Evolutionary conservation across 768 basidiomycete genomes (phyloP).

Genomic region (Amanita muscaria): DNA sequence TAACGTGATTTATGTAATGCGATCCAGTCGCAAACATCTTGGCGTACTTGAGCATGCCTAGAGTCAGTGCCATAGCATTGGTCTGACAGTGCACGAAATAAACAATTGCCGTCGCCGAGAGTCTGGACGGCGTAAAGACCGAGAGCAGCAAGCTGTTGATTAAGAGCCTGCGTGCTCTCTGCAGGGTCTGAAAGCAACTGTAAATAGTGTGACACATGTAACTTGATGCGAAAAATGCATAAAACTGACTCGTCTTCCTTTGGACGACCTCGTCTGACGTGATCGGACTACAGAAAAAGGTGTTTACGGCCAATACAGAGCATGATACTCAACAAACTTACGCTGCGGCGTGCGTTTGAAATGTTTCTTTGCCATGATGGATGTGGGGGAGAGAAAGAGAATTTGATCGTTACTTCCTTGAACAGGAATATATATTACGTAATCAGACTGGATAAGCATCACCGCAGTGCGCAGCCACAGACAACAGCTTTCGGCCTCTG

Average conservation of each 20-base stretch:
- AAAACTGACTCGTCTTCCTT: slow-evolving; percentile 23
- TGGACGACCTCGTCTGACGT: slow-evolving; percentile 30
- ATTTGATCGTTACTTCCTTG: slow-evolving; percentile 1
- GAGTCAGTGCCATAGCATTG: slow-evolving; percentile 74
- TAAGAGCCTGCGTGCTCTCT: slow-evolving; percentile 57
- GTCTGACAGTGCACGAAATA: slow-evolving; percentile 86
- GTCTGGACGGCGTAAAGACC: slow-evolving; percentile 86
- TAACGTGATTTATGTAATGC: slow-evolving; percentile 60
- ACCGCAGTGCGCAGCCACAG: slow-evolving; percentile 1
- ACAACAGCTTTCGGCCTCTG: neutral
- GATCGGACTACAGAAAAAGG: slow-evolving; percentile 23
- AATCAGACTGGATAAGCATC: no score
- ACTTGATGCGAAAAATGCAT: slow-evolving; percentile 5
- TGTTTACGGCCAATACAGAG: neutral
- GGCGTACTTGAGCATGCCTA: slow-evolving; percentile 57
- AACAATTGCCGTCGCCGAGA: slow-evolving; percentile 86
- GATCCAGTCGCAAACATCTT: slow-evolving; percentile 80
- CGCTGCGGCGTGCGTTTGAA: slow-evolving; percentile 6
- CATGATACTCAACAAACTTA: neutral
- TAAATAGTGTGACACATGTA: slow-evolving; percentile 9
- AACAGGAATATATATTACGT: no score
- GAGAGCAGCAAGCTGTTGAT: slow-evolving; percentile 62
- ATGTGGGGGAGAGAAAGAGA: slow-evolving; percentile 8
- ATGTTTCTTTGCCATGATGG: slow-evolving; percentile 8
- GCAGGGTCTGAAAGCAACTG: slow-evolving; percentile 49